Percentiles rank a stretch among this genome's conserved stretches.
phyloP scores from a whole-genome alignment of 257 asterid species.

The Solanum peruvianum region DNA sequence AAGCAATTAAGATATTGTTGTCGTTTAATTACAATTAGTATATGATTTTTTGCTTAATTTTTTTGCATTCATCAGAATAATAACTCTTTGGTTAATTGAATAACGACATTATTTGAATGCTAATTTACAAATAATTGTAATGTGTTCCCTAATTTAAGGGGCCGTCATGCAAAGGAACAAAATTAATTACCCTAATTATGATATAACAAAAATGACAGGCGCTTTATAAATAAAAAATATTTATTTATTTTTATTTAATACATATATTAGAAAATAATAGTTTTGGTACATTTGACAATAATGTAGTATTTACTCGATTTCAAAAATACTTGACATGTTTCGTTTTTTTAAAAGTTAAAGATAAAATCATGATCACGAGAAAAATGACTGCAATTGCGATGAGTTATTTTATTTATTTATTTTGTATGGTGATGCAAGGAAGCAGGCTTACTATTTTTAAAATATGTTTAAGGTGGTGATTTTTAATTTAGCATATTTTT shows the following conservation, averaged over 20 bases:
- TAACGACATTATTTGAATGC: neutral
- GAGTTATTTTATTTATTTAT: neutral
- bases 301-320: neutral
- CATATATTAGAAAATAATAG: neutral
- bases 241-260: neutral
- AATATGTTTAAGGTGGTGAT: neutral
- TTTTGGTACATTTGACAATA: neutral
- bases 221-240: neutral
- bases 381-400: neutral
- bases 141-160: conserved; percentile 3
- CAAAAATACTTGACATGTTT: neutral
- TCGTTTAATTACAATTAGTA: neutral
- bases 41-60: neutral
- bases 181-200: neutral
- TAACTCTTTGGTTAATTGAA: neutral
- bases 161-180: neutral
- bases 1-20: neutral
- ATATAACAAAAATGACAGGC: neutral
- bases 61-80: neutral
- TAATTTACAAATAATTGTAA: neutral
- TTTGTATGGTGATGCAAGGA: neutral
- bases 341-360: neutral
- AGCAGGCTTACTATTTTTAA: neutral
- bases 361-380: neutral
- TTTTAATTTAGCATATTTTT: neutral